Evolutionary conservation across 1,139 yeast genomes (phyloP), one percentile per base, ranked within the genome.

Genomic region (Pichia sp.): DNA sequence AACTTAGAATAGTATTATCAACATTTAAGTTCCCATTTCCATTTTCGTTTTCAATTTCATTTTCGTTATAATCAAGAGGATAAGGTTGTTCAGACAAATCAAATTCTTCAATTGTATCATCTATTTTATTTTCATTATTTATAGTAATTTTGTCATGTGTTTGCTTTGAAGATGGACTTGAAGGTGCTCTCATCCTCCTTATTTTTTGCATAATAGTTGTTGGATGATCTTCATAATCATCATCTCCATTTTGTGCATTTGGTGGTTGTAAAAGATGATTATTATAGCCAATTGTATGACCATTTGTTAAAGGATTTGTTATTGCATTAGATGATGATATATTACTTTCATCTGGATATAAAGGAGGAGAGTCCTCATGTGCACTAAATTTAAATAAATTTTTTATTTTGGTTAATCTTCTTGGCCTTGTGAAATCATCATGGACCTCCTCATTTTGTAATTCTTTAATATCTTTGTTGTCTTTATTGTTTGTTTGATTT

Each of bases 111-210:
- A 46, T 35, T 12, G 36, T 22, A 9, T 52, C 51, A 12, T 43
- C 47, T 30, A 22, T 25, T 27, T 27, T 26, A 12, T 24, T 24
- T 16, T 34, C 33, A 10, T 12, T 27, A 30, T 12, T 16, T 16
- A 35, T 39, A 25, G 8, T 24, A 25, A 6, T 3, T 25, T 37
- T 37, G 30, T 37, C 30, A 26, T 20, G 22, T 10, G 24, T 39
- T 12, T 35, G n/a, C 22, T 37, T 34, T 35, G 22, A 11, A 3
- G 29, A 51, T 1, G 64, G 62, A 41, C 60, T 59, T 11, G 65
- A 59, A 5, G 62, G 59, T 1, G 64, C 55, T 43, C 63, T 54
- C 48, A 54, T 60, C 37, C 60, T 51, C 45, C 61, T 54, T 29
- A 59, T 53, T 42, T 58, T 60, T 48, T 58, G 60, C 47, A 61